Evolutionary conservation across 2,329 filamentous ascomycete genomes (phyloP).

Genomic region (Trichoderma sp.): DNA sequence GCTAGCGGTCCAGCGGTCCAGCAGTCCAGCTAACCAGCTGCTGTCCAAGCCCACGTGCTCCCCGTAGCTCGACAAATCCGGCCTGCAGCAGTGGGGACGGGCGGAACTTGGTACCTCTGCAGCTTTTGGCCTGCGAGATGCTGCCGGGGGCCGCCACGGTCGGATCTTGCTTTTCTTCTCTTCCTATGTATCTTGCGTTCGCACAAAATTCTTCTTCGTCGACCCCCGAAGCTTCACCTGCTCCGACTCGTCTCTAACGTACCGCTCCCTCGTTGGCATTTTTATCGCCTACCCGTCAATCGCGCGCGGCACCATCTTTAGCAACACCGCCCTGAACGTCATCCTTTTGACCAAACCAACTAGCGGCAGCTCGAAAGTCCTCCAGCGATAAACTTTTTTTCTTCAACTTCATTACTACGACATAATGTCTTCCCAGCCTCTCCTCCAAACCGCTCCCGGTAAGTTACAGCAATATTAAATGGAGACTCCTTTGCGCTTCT

Average conservation of each 20-base stretch:
- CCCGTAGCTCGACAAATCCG: background rate
- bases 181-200: background rate
- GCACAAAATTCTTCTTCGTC: background rate
- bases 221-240: background rate
- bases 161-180: conserved; percentile 8
- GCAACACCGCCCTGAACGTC: background rate
- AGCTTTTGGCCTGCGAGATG: conserved; percentile 14
- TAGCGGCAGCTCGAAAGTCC: background rate
- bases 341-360: background rate
- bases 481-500: background rate
- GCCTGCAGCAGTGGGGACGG: conserved; percentile 4
- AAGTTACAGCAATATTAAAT: too few relatives aligned
- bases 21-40: background rate
- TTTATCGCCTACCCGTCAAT: background rate
- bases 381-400: background rate
- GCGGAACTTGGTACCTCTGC: background rate
- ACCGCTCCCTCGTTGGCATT: background rate
- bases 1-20: too few relatives aligned
- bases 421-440: conserved; percentile 89
- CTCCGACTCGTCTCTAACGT: background rate
- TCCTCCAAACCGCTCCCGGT: conserved; percentile 93
- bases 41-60: conserved; percentile 32
- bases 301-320: background rate
- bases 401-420: conserved; percentile 10
- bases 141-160: background rate